Base-by-base conservation (phyloP, 306 rosid genomes). In the Astragalus membranaceus region DNA sequence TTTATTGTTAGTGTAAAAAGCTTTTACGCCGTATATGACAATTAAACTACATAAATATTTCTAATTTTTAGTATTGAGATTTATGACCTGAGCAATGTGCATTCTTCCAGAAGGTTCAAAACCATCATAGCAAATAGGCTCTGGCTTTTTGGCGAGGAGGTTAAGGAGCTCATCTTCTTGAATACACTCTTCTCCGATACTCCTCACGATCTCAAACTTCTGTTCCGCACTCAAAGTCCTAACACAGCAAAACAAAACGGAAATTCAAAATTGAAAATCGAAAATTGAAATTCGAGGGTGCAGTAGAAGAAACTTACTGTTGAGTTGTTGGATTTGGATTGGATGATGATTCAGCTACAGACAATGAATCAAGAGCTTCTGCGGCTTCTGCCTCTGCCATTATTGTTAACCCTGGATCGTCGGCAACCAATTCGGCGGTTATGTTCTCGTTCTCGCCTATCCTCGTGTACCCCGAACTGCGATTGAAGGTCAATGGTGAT, bases 91-190 rank as follows among this genome's bases (percentile, higher is more conserved):
- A 69, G 98, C 96, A 57, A 93, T 90, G 79, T 93, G 98, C 98
- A 93, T 93, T 63, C 97, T 78, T 2, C 98, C 96, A 8, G 96
- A 90, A 33, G 98, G 96, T 62, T 93, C 96, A 10, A 93, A 93
- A 1, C 98, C 96, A 11, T 93, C 98, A 17, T 93, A 93, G 79
- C 96, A 90, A 49, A 90, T 37, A 0, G 96, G 96, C 26, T 85
- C 89, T 5, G 96, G 84, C 65, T 93, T 93, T 8, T 90, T 81
- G 1, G 75, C 75, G 26, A 93, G 85, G 36, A 93, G 73, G 47
- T 86, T 86, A 7, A 77, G 80, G 16, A 93, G 96, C 77, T 93
- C 96, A 0, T 90, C 96, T 33, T 90, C 92, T 71, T 86, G 96
- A 56, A 93, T 85, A 43, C 96, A 93, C 82, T 93, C 98, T 72